These are phyloP conservation scores for Populus hybrid DNA, from an alignment of 441 rosid species.

Conservation along the genomic window DNA sequence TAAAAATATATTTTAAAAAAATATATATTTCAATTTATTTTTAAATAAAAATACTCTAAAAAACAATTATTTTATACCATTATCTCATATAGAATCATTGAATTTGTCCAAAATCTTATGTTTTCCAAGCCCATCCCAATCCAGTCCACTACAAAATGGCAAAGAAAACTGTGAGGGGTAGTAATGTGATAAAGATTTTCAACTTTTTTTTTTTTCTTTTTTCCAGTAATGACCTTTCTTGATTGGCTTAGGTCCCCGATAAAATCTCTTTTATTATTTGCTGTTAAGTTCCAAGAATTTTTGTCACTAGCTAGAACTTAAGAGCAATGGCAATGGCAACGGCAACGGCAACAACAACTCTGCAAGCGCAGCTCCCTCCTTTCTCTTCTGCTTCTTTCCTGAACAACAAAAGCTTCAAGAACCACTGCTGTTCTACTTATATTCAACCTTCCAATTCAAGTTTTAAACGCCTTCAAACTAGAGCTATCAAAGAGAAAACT, in stretches of 20 bases:
- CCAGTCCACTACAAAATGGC: not conserved
- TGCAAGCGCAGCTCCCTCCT: slow-evolving; percentile 29
- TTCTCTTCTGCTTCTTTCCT: slow-evolving; percentile 29
- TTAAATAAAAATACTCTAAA: no score
- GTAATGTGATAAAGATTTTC: not conserved
- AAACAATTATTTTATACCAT: no score
- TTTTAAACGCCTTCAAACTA: slow-evolving; percentile 35
- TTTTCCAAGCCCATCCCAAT: not conserved
- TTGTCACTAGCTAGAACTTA: not conserved
- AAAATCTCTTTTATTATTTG: not conserved
- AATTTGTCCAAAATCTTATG: not conserved
- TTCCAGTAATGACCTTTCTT: not conserved
- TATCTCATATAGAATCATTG: no score
- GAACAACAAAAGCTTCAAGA: slow-evolving; percentile 18
- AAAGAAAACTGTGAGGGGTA: not conserved
- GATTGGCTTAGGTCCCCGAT: not conserved
- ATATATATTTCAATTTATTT: no score
- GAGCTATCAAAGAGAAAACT: slow-evolving; percentile 59
- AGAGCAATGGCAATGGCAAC: not conserved
- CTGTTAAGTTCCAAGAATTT: not conserved
- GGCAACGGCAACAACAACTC: slow-evolving; percentile 14
- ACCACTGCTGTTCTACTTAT: slow-evolving; percentile 24
- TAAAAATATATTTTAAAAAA: no score
- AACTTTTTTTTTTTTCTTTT: no score
- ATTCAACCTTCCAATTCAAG: slow-evolving; percentile 29